These are phyloP conservation scores for Ceratocystis albifundus DNA, from an alignment of 2,329 filamentous ascomycete species.

Conservation along the genomic window DNA sequence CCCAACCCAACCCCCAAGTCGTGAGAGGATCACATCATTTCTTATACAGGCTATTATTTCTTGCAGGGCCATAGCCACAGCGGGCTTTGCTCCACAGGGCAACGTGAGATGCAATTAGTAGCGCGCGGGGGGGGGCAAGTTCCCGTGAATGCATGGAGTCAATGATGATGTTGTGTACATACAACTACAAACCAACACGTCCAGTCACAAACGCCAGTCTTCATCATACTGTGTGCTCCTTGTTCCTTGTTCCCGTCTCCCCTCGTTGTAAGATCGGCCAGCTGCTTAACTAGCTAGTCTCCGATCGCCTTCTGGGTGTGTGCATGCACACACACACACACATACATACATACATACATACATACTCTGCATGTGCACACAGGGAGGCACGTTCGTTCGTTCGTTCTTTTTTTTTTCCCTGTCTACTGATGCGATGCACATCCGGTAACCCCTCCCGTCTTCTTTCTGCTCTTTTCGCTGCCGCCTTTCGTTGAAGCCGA, in stretches of 20 bases:
- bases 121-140: no score
- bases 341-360: background rate
- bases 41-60: constrained; percentile 3
- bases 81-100: background rate
- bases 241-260: no score
- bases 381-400: background rate
- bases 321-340: background rate
- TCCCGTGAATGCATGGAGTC: no score
- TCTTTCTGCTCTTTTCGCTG: background rate
- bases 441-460: background rate
- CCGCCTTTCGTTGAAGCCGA: constrained; percentile 3
- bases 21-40: background rate
- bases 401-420: background rate
- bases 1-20: background rate
- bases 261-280: background rate
- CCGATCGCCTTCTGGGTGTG: background rate
- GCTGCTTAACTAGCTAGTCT: background rate
- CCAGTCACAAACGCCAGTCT: no score
- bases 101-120: no score
- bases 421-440: background rate
- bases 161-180: no score
- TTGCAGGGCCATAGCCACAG: background rate
- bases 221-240: no score
- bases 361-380: background rate
- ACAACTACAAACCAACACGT: no score